Evolutionary conservation across 73 alveolate species (phyloP), one percentile per base, ranked within the genome.

Genomic region (Strombidium stylifer): DNA sequence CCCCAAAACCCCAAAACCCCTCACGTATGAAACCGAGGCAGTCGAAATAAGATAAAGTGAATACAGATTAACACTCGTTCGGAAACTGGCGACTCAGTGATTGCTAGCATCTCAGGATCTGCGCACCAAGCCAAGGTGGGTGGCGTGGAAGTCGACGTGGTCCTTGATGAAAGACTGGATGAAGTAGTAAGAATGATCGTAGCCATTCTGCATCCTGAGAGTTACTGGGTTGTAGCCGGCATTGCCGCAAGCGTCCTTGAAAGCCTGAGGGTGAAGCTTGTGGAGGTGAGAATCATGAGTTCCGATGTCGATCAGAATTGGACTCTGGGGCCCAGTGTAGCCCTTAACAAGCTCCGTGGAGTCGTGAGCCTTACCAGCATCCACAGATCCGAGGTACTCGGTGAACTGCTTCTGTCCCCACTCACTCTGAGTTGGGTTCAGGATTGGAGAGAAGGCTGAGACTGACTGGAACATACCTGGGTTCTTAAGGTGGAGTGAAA

Each of bases 381-480:
- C 90, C 3, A 73, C 76, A 27, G 86, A 80, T 11, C 96, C 96
- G 23, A 87, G 72, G 80, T 52, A 87, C 21, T 65, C 60, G 23
- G 40, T 39, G 81, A 81, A 87, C 6, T 92, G 93, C 46, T 87
- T 81, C 82, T 74, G 40, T 15, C 96, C 96, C 96, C 96, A 87
- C 5, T 81, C 66, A 25, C 74, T 60, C 26, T 73, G 55, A 39
- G 66, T 68, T 23, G 92, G 87, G 57, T 87, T 66, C 60, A 80
- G 34, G 46, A 87, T 87, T 16, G 96, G 96, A 18, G 90, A 75
- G 42, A 87, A 82, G 50, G 96, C 96, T 8, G 96, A 87, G 34
- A 66, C 81, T 1, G 89, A 69, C 31, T 28, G 58, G 61, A 59
- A 70, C 52, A 45, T 42, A 26, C 64, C 93, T 5, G 87, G 67